Base-by-base conservation (phyloP, 305 asterid genomes). In the Ilex paraguariensis region DNA sequence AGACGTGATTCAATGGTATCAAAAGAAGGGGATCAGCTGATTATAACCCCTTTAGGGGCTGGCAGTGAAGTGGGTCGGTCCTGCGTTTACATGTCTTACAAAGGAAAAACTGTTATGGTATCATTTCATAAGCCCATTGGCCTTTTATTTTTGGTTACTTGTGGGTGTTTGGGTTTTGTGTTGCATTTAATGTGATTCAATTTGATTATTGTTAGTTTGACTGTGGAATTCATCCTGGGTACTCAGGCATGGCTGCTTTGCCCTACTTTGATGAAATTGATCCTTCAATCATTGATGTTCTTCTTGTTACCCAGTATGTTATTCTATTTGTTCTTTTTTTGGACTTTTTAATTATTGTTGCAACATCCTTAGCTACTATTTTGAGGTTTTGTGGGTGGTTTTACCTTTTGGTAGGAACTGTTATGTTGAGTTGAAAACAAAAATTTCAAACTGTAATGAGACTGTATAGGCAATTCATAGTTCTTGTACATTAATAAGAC, bases 11-110 rank as follows among this genome's bases (percentile, higher is more conserved):
- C 68, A 3, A 52, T 65, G 10, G 77, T 78, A 14, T 63, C 76
- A 13, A 77, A 86, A 57, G 97, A 93, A 64, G 94, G 95, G 49
- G 99, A 90, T 75, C 87, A 87, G 83, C 87, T 90, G 54, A 84
- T 84, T 51, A 75, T 93, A 30, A 93, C 95, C 0, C 99, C 99
- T 40, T 82, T 93, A 55, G 99, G 99, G 64, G 99, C 96, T 45
- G 96, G 99, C 42, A 90, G 57, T 70, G 99, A 93, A 86, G 99
- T 93, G 16, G 99, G 99, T 46, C 93, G 99, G 68, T 93, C 99
- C 40, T 93, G 97, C 65, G 87, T 84, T 69, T 68, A 78, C 85
- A 87, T 93, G 97, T 73, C 95, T 56, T 93, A 69, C 87, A 93
- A 90, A 75, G 99, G 99, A 9, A 93, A 90, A 75, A 78, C 85